Evolutionary conservation across 768 basidiomycete genomes (phyloP).

Genomic region (Stropharia rugosoannulata): DNA sequence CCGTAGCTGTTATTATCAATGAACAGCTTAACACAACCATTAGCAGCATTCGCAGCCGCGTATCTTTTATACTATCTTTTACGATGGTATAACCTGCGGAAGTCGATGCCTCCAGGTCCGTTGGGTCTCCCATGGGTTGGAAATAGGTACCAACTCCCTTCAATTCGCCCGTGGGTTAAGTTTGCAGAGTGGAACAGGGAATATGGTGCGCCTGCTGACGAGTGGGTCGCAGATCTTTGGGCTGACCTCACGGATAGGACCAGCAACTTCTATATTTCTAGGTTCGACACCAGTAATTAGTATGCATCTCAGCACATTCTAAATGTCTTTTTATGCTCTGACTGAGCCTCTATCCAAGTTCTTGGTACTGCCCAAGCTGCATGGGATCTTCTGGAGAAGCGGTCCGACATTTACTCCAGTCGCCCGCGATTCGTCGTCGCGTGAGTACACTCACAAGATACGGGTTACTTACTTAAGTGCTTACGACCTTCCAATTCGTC

Average conservation of each 20-base stretch:
- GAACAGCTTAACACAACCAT: background rate
- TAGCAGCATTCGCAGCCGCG: constrained; percentile 10
- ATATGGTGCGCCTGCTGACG: constrained; percentile 33
- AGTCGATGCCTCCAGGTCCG: constrained; percentile 45
- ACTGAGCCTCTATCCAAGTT: constrained; percentile 22
- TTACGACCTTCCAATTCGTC: background rate
- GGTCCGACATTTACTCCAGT: constrained; percentile 47
- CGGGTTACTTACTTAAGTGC: background rate
- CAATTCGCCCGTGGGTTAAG: constrained; percentile 45
- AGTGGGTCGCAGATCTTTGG: constrained; percentile 1
- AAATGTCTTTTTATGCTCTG: background rate
- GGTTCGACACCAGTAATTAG: constrained; percentile 43
- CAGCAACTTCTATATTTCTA: constrained; percentile 39
- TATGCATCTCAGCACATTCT: constrained; percentile 11
- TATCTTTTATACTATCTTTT: constrained; percentile 20
- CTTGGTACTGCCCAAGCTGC: constrained; percentile 42
- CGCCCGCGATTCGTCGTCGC: constrained; percentile 47
- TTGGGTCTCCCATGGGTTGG: constrained; percentile 43
- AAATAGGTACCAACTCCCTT: constrained; percentile 44
- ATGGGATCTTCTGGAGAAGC: constrained; percentile 37
- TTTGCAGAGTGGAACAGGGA: constrained; percentile 45
- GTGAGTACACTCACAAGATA: constrained; percentile 18
- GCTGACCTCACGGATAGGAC: constrained; percentile 24
- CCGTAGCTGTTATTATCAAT: too few relatives aligned
- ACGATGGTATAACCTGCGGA: constrained; percentile 29